Percentiles rank a stretch among this genome's conserved stretches.
Evolutionary conservation across 1,284 basidiomycete genomes (phyloP).

Genomic region (Malassezia vespertilionis): DNA sequence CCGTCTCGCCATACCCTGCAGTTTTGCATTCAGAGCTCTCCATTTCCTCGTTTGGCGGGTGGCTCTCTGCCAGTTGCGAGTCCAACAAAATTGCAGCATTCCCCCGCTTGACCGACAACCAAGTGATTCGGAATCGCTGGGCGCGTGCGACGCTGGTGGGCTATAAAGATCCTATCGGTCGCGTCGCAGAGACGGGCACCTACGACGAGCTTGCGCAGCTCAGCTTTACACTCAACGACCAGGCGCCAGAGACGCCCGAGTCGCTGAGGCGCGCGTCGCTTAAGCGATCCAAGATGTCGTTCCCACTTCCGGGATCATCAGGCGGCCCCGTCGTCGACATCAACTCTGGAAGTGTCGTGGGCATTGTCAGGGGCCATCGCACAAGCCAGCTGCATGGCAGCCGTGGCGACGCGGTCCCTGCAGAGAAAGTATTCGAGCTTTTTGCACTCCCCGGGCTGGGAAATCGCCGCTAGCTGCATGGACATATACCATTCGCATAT

Average conservation of each 20-base stretch:
- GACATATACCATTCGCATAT: too few species aligned
- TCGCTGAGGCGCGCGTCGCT: slow-evolving; percentile 21
- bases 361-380: slow-evolving; percentile 58
- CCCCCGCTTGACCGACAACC: slow-evolving; percentile 14
- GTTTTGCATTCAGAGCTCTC: slow-evolving; percentile 53
- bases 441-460: slow-evolving; percentile 37
- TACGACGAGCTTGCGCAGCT: slow-evolving; percentile 60
- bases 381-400: slow-evolving; percentile 54
- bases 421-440: slow-evolving; percentile 58
- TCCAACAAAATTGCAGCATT: background rate
- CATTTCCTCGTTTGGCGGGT: slow-evolving; percentile 56
- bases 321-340: slow-evolving; percentile 62
- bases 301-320: slow-evolving; percentile 60
- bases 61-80: slow-evolving; percentile 15
- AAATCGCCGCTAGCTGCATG: slow-evolving; percentile 11
- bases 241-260: slow-evolving; percentile 26
- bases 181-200: slow-evolving; percentile 53
- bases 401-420: slow-evolving; percentile 60
- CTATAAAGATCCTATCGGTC: slow-evolving; percentile 39
- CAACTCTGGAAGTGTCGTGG: slow-evolving; percentile 59
- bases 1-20: slow-evolving; percentile 61
- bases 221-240: slow-evolving; percentile 32
- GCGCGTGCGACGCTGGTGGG: slow-evolving; percentile 35
- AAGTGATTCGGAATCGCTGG: slow-evolving; percentile 33
- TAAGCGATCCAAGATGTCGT: slow-evolving; percentile 19